Base-by-base conservation (phyloP, 371 early-diverging fungal genomes). In the Mortierella sp. region DNA sequence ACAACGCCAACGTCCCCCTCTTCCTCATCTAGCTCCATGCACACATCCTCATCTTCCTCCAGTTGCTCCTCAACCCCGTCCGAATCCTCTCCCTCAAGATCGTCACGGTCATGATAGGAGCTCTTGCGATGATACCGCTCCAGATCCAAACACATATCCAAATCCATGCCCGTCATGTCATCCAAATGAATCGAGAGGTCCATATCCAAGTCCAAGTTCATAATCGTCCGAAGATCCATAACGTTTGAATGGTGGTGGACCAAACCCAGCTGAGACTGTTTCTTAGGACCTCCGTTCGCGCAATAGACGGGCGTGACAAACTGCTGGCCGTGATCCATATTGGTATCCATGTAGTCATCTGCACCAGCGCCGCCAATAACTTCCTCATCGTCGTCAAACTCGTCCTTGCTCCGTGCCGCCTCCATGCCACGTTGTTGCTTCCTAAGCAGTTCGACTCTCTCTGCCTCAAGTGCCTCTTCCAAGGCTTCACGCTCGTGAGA, bases 151-250 rank as follows among this genome's bases (percentile, higher is more conserved):
- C 76, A 72, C 81, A 84, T 81, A 48, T 81, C 82, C 43, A 81
- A 70, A 56, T 82, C 80, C 77, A 85, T 84, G 6, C 70, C 76
- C 0, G 75, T 78, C 38, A 58, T 72, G 4, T 79, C 79, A 48
- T 79, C 82, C 70, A 80, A 18, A 1, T 46, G 49, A 71, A 78
- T 73, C 2, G 78, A 79, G 12, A 79, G 32, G 60, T 84, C 81
- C 76, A 76, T 84, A 12, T 86, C 86, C 32, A 86, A 43, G 44
- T 86, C 86, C 27, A 86, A 68, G 54, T 86, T 84, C 84, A 84
- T 81, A 41, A 84, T 84, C 38, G 84, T 81, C 54, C 81, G 48
- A 6, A 84, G 78, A 68, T 81, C 84, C 84, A 84, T 84, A 29
- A 71, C 84, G 35, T 76, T 75, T 11, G 70, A 24, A 16, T 76